A percentile compares a stretch with the other conserved stretches of the same genome.
Conservation (phyloP, 2,329 filamentous ascomycete genomes). For the Ustulina deusta region DNA sequence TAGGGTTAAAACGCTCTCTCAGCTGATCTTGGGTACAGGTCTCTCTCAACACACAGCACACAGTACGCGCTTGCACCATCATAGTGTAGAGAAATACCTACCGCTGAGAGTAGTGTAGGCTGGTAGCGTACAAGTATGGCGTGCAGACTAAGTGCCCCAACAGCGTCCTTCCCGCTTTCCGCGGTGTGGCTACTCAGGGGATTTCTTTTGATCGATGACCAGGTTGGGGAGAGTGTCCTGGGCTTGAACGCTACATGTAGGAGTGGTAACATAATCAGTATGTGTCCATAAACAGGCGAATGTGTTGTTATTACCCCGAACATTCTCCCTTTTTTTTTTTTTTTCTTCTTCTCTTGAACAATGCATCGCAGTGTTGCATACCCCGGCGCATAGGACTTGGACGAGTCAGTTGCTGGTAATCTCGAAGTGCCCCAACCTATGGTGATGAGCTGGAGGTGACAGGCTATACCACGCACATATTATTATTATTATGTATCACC, state of each 20-base stretch:
- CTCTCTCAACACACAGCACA: constrained; percentile 25
- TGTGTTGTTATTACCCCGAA: neutral
- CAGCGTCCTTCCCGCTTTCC: constrained; percentile 49
- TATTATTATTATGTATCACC: constrained; percentile 30
- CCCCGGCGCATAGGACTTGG: constrained; percentile 1
- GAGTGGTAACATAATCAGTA: constrained; percentile 10
- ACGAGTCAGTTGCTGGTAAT: constrained; percentile 17
- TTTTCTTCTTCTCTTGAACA: neutral
- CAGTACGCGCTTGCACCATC: constrained; percentile 31
- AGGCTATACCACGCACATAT: constrained; percentile 31
- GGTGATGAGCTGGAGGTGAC: constrained; percentile 27
- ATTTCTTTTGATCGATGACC: constrained; percentile 39
- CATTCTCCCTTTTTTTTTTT: neutral
- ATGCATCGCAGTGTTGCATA: neutral
- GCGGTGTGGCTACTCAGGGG: constrained; percentile 47
- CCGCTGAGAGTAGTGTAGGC: neutral
- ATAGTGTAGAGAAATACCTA: constrained; percentile 6
- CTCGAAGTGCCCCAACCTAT: constrained; percentile 25
- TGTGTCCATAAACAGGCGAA: constrained; percentile 9
- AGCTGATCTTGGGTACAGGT: constrained; percentile 22
- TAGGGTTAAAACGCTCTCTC: constrained; percentile 8
- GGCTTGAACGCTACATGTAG: constrained; percentile 28
- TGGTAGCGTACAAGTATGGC: constrained; percentile 35
- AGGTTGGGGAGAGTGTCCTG: constrained; percentile 37
- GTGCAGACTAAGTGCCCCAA: constrained; percentile 36